phyloP scores from a whole-genome alignment of 2,329 filamentous ascomycete genomes.

The Hortaea werneckii region DNA sequence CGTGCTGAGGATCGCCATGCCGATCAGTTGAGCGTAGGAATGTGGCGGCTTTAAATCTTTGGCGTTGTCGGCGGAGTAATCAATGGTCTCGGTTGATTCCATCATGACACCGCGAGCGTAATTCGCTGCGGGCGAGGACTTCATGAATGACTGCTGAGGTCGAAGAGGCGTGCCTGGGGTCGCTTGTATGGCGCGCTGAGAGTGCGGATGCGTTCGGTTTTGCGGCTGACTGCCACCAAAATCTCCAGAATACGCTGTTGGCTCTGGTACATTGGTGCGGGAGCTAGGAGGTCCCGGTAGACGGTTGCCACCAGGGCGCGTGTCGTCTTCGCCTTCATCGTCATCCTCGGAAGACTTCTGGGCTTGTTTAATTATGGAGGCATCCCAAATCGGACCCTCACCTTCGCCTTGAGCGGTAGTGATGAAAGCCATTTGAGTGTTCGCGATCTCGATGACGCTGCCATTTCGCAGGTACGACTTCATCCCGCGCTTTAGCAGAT shows the following conservation, averaged over 20 bases:
- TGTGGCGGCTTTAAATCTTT: constrained; percentile 90
- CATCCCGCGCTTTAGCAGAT: constrained; percentile 55
- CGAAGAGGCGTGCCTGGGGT: constrained; percentile 28
- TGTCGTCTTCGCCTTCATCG: constrained; percentile 28
- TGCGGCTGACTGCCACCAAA: constrained; percentile 14
- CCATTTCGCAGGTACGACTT: constrained; percentile 66
- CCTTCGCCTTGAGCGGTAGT: constrained; percentile 66
- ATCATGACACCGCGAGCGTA: constrained; percentile 43
- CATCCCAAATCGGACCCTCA: constrained; percentile 55
- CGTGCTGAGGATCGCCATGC: constrained; percentile 84
- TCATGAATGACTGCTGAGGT: constrained; percentile 23
- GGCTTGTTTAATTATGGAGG: constrained; percentile 27
- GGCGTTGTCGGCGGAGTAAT: constrained; percentile 72
- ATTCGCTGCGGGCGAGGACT: constrained; percentile 36
- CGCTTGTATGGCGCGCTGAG: constrained; percentile 24
- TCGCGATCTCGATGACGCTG: constrained; percentile 81
- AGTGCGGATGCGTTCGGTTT: constrained; percentile 26
- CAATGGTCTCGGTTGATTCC: constrained; percentile 49
- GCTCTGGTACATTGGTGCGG: constrained; percentile 11
- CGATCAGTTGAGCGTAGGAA: constrained; percentile 95
- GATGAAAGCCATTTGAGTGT: constrained; percentile 97
- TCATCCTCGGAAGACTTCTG: constrained; percentile 33
- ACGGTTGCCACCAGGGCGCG: constrained; percentile 6
- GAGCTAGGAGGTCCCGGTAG: constrained; percentile 17
- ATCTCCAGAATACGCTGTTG: constrained; percentile 10